Evolutionary conservation across 345 rosid genomes (phyloP).

Genomic region (Turritis glabra): DNA sequence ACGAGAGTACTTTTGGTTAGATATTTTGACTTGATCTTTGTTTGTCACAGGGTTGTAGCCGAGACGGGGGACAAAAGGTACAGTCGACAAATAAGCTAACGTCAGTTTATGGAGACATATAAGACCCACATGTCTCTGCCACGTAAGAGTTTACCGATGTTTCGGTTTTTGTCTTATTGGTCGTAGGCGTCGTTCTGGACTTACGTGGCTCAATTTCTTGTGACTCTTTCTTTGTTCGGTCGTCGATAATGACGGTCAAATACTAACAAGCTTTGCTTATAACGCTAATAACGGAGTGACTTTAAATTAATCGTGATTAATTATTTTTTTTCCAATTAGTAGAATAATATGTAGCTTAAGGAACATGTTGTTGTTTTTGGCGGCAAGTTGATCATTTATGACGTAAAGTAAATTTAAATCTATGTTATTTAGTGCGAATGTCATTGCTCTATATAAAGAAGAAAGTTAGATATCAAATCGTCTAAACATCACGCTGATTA

Average conservation of each 20-base stretch:
- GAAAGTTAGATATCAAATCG: neutral
- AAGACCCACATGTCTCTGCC: constrained; percentile 55
- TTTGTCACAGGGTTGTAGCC: constrained; percentile 35
- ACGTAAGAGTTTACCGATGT: constrained; percentile 43
- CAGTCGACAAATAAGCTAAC: constrained; percentile 41
- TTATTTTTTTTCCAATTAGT: neutral
- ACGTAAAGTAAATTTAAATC: constrained; percentile 3
- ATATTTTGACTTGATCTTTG: constrained; percentile 39
- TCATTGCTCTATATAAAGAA: neutral
- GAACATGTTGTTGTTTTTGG: constrained; percentile 35
- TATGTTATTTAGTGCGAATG: constrained; percentile 7
- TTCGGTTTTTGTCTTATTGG: constrained; percentile 23
- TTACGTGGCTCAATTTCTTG: constrained; percentile 26
- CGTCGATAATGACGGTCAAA: constrained; percentile 32
- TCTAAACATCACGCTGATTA: constrained; percentile 7
- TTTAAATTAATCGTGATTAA: constrained; percentile 9
- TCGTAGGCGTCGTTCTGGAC: constrained; percentile 35
- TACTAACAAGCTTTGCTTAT: constrained; percentile 24
- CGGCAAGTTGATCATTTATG: constrained; percentile 31
- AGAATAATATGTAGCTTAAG: constrained; percentile 15
- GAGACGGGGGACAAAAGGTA: constrained; percentile 41
- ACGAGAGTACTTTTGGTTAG: constrained; percentile 35
- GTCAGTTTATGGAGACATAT: constrained; percentile 35
- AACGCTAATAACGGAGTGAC: constrained; percentile 31
- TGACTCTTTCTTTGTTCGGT: constrained; percentile 24